Evolutionary conservation across 192 early-diverging fungal species (phyloP).

Genomic region (Dimargaris cristalligena): DNA sequence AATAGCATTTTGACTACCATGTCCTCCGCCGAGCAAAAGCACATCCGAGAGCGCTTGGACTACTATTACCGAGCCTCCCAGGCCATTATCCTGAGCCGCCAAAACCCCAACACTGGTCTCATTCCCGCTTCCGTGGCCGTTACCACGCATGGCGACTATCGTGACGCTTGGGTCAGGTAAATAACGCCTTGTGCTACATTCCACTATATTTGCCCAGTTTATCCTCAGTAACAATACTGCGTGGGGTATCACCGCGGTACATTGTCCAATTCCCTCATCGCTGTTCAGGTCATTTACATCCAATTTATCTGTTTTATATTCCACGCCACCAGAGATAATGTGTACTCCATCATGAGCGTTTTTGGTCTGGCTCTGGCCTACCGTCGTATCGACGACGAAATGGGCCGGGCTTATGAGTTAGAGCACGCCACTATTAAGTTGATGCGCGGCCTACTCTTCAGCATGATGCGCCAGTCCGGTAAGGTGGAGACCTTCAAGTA

Average conservation of each 20-base stretch:
- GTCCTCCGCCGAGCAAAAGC: slow-evolving; percentile 5
- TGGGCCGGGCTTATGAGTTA: slow-evolving; percentile 63
- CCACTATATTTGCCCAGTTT: too few relatives aligned
- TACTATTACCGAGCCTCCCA: slow-evolving; percentile 57
- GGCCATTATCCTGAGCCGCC: slow-evolving; percentile 55
- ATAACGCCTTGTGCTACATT: too few relatives aligned
- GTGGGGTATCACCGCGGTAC: too few relatives aligned
- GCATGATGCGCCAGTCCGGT: slow-evolving; percentile 66
- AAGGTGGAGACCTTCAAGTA: slow-evolving; percentile 76
- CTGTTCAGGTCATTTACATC: too few relatives aligned
- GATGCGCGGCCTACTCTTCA: slow-evolving; percentile 66
- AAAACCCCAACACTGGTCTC: slow-evolving; percentile 66
- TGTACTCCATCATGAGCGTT: slow-evolving; percentile 71
- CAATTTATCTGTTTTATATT: too few relatives aligned
- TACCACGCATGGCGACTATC: slow-evolving; percentile 71
- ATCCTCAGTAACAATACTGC: too few relatives aligned
- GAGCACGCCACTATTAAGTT: slow-evolving; percentile 73
- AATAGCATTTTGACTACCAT: too few relatives aligned
- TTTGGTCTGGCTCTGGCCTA: slow-evolving; percentile 74
- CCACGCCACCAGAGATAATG: slow-evolving; percentile 40
- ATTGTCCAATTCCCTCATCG: too few relatives aligned
- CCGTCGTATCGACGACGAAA: slow-evolving; percentile 66
- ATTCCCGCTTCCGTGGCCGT: slow-evolving; percentile 78
- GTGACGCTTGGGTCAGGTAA: slow-evolving; percentile 80
- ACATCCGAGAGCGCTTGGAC: slow-evolving; percentile 35